phyloP scores from a whole-genome alignment of 805 yeast species.

The Phaffomyces antillensis region DNA sequence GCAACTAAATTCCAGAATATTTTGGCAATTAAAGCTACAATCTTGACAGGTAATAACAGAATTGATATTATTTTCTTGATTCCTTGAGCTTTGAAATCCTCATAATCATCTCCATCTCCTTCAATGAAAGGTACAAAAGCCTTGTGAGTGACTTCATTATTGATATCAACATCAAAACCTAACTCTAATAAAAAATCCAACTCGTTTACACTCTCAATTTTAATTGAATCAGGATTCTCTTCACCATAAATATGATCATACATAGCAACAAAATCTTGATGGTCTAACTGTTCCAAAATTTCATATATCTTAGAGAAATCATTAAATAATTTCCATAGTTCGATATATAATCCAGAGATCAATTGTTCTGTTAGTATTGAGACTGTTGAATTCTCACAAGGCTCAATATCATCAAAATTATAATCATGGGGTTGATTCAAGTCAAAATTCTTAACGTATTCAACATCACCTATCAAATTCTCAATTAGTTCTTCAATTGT shows the following conservation, averaged over 20 bases:
- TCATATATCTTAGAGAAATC: constrained; percentile 10
- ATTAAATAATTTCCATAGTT: constrained; percentile 5
- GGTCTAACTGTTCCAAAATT: constrained; percentile 10
- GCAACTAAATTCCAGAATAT: constrained; percentile 15
- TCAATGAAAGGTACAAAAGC: constrained; percentile 10
- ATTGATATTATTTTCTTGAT: constrained; percentile 7
- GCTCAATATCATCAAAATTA: constrained; percentile 2
- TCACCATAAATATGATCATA: constrained; percentile 9
- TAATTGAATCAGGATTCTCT: not conserved
- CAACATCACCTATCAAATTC: constrained; percentile 8
- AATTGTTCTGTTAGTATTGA: constrained; percentile 2
- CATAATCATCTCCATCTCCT: not conserved
- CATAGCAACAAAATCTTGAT: constrained; percentile 15
- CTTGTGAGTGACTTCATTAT: not conserved
- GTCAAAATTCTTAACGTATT: constrained; percentile 3
- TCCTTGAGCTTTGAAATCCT: constrained; percentile 4
- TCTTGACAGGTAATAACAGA: constrained; percentile 6
- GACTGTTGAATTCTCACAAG: not conserved
- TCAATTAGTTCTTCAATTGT: constrained; percentile 6
- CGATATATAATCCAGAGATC: constrained; percentile 1
- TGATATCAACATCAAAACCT: too few relatives aligned
- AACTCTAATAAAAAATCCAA: too few relatives aligned
- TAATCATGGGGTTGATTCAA: constrained; percentile 1
- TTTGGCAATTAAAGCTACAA: constrained; percentile 3
- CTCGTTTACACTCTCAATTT: not conserved